Evolutionary conservation across 2,329 filamentous ascomycete genomes (phyloP).

Genomic region (Lomentospora prolificans): DNA sequence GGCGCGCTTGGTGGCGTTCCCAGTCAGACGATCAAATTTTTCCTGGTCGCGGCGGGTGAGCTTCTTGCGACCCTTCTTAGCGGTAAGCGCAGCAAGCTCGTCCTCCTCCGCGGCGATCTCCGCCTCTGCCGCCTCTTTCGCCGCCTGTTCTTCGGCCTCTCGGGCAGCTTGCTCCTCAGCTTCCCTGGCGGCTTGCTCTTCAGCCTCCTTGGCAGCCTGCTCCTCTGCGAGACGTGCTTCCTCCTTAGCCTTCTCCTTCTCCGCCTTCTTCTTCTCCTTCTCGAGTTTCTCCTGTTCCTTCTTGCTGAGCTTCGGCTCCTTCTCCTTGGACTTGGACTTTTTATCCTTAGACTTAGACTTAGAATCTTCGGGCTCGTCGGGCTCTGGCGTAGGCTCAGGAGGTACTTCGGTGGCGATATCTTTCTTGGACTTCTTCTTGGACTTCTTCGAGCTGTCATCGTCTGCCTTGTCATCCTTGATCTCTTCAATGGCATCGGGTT

Average conservation of each 20-base stretch:
- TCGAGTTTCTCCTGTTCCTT: constrained; percentile 43
- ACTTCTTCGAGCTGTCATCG: constrained; percentile 22
- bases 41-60: constrained; percentile 35
- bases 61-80: constrained; percentile 41
- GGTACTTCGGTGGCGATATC: constrained; percentile 29
- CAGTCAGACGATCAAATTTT: constrained; percentile 27
- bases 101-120: constrained; percentile 20
- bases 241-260: constrained; percentile 9
- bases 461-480: constrained; percentile 20
- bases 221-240: constrained; percentile 17
- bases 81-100: constrained; percentile 30
- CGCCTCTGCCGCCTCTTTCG: constrained; percentile 11
- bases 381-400: constrained; percentile 37
- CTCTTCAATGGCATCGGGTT: constrained; percentile 36
- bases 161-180: constrained; percentile 17
- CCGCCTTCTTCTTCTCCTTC: constrained; percentile 32
- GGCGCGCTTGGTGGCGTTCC: constrained; percentile 23
- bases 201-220: constrained; percentile 19
- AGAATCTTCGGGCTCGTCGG: constrained; percentile 27
- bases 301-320: constrained; percentile 35
- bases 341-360: constrained; percentile 34
- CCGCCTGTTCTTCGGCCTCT: constrained; percentile 15
- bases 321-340: constrained; percentile 20
- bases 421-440: constrained; percentile 35
- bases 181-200: constrained; percentile 14